A percentile compares a stretch with the other conserved stretches of the same genome.
Conservation (phyloP, 257 asterid genomes). For the Salvia miltiorrhiza region DNA sequence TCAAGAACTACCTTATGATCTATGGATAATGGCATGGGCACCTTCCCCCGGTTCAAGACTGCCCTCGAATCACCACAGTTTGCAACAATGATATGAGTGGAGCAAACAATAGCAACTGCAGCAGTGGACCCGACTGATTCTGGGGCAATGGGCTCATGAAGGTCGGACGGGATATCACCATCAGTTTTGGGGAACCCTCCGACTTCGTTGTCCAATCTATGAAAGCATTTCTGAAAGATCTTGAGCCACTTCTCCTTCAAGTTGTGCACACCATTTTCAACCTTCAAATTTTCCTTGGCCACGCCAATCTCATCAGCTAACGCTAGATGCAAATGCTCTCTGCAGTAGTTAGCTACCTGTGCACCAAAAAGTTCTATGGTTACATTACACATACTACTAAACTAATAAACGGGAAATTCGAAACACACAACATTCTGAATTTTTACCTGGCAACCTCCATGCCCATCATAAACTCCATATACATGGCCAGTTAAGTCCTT, state of each 20-base stretch:
- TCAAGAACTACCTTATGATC: conserved; percentile 67
- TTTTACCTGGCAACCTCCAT: conserved; percentile 81
- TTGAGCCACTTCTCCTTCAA: conserved; percentile 65
- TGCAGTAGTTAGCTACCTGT: conserved; percentile 83
- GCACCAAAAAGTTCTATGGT: neutral
- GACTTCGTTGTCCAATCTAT: conserved; percentile 71
- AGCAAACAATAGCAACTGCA: conserved; percentile 65
- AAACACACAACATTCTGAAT: neutral
- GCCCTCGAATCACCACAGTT: conserved; percentile 97
- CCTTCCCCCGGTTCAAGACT: conserved; percentile 68
- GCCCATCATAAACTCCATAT: conserved; percentile 92
- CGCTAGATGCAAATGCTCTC: conserved; percentile 59
- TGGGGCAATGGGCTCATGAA: conserved; percentile 51
- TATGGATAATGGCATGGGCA: conserved; percentile 55
- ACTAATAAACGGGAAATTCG: neutral
- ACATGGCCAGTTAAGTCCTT: conserved; percentile 54
- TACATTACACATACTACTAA: neutral
- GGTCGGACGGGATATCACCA: conserved; percentile 17
- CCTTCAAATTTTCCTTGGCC: conserved; percentile 28
- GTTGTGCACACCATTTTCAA: conserved; percentile 26
- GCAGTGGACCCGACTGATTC: conserved; percentile 95
- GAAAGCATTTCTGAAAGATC: conserved; percentile 57
- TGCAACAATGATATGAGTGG: conserved; percentile 74
- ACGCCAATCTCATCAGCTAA: conserved; percentile 59
- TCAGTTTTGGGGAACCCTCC: conserved; percentile 43